Conservation (phyloP, 345 rosid species). For the Gossypium raimondii region DNA sequence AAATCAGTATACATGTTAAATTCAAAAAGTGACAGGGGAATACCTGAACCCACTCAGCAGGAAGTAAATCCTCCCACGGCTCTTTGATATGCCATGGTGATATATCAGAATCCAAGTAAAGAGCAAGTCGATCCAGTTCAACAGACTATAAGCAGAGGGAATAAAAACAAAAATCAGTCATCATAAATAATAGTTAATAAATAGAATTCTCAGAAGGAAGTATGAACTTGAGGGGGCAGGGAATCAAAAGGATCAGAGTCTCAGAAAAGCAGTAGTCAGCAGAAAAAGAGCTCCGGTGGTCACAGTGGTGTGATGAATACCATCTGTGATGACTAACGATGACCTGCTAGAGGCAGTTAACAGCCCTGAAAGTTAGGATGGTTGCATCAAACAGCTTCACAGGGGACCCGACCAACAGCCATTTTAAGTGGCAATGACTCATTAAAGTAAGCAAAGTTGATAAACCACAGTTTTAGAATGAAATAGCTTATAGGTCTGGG, state of each 20-base stretch:
- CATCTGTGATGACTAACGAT: no score
- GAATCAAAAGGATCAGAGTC: neutral
- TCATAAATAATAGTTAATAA: conserved; percentile 1
- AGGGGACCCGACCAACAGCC: no score
- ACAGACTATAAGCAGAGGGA: conserved; percentile 52
- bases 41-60: conserved; percentile 94
- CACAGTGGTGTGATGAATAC: neutral
- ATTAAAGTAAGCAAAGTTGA: no score
- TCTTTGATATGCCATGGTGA: conserved; percentile 74
- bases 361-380: no score
- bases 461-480: no score
- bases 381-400: no score
- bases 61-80: conserved; percentile 84
- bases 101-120: conserved; percentile 89
- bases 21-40: neutral
- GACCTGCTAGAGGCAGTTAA: no score
- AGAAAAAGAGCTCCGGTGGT: neutral
- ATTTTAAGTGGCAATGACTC: no score
- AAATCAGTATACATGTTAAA: neutral
- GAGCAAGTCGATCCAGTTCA: conserved; percentile 84
- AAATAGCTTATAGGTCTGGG: no score
- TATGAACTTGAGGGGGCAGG: neutral
- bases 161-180: conserved; percentile 17
- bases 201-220: neutral
- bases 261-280: neutral